These are phyloP conservation scores for Erucastrum elatum DNA, from an alignment of 345 rosid species.

Conservation along the genomic window DNA sequence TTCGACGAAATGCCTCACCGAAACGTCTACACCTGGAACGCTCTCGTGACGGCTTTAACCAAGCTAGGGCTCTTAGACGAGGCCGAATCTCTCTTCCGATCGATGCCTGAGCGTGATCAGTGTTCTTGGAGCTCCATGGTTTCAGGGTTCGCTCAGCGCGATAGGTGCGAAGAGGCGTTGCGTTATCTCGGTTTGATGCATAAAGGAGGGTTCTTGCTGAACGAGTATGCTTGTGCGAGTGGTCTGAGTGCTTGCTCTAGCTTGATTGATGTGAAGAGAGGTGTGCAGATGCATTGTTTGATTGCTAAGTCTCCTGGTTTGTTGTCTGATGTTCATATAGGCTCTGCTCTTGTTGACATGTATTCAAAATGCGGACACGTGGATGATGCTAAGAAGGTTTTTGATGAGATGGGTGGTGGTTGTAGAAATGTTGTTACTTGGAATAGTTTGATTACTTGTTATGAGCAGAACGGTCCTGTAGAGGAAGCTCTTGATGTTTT, in stretches of 20 bases:
- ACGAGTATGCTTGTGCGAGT: conserved; percentile 70
- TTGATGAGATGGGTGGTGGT: conserved; percentile 53
- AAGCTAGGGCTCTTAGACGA: conserved; percentile 61
- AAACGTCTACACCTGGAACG: conserved; percentile 74
- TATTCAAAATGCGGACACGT: conserved; percentile 75
- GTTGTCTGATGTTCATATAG: conserved; percentile 58
- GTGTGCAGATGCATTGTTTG: conserved; percentile 73
- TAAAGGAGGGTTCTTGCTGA: conserved; percentile 45
- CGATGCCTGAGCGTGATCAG: conserved; percentile 64
- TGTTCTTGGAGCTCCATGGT: conserved; percentile 86
- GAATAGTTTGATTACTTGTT: conserved; percentile 86
- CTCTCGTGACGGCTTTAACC: conserved; percentile 49
- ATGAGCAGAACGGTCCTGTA: conserved; percentile 85
- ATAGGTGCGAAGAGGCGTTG: conserved; percentile 60
- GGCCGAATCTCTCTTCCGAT: conserved; percentile 48
- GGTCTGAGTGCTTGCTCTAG: conserved; percentile 72
- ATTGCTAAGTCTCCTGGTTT: conserved; percentile 48
- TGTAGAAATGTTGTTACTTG: conserved; percentile 71
- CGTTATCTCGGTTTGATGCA: conserved; percentile 62
- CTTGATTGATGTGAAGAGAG: conserved; percentile 47
- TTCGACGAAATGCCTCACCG: conserved; percentile 65
- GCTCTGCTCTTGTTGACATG: conserved; percentile 84
- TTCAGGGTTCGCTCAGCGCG: conserved; percentile 70
- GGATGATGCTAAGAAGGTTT: conserved; percentile 53
- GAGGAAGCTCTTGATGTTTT: conserved; percentile 62